These are phyloP conservation scores for Glycine tomentella DNA, from an alignment of 306 rosid genomes.

Conservation along the genomic window DNA sequence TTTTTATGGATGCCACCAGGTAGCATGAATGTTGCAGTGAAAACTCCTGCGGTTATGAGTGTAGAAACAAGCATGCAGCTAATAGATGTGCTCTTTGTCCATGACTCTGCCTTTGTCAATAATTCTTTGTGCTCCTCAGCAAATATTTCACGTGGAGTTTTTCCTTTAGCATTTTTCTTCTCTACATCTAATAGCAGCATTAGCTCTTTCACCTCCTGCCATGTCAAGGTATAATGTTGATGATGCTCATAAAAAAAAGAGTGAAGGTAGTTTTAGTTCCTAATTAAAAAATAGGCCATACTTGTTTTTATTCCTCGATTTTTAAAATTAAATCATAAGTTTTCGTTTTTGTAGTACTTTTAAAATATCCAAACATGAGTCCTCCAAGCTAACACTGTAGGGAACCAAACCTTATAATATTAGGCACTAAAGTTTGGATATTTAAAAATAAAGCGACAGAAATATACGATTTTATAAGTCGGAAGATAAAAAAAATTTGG, in stretches of 20 bases:
- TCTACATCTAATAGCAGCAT: slow-evolving; percentile 40
- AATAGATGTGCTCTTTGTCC: slow-evolving; percentile 60
- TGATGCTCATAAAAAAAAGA: too few relatives aligned
- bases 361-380: background rate
- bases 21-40: slow-evolving; percentile 53
- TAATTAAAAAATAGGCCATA: background rate
- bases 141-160: slow-evolving; percentile 55
- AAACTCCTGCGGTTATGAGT: slow-evolving; percentile 53
- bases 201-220: slow-evolving; percentile 59
- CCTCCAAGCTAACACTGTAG: background rate
- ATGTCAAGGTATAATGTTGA: background rate
- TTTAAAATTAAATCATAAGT: background rate
- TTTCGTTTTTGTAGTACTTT: background rate
- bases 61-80: slow-evolving; percentile 58
- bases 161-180: slow-evolving; percentile 35
- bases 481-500: too few relatives aligned
- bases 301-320: background rate
- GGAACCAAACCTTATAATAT: background rate
- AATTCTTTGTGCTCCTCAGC: slow-evolving; percentile 43
- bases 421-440: background rate
- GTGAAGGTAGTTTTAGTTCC: background rate
- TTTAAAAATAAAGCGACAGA: background rate
- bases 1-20: slow-evolving; percentile 51
- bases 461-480: background rate
- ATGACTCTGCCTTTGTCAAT: slow-evolving; percentile 51